Percentiles rank a stretch among this genome's conserved stretches.
Evolutionary conservation across 2,329 filamentous ascomycete species (phyloP).

Genomic region (Cercospora sp.): DNA sequence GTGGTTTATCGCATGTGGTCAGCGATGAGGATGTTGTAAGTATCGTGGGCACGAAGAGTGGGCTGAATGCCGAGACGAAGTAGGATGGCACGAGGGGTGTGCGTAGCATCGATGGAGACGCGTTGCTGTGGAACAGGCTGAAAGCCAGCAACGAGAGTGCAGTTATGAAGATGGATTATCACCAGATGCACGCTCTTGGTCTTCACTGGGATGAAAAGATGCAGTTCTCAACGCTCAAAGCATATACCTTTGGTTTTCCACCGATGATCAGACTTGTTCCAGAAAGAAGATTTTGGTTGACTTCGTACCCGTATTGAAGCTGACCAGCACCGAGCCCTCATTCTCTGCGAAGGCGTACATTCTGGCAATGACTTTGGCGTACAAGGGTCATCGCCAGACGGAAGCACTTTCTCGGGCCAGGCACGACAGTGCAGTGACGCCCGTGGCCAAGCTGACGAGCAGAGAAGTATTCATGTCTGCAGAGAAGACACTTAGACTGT

Average conservation of each 20-base stretch:
- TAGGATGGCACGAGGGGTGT: background rate
- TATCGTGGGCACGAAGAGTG: constrained; percentile 55
- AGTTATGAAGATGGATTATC: background rate
- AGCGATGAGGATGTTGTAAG: constrained; percentile 68
- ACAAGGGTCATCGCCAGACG: background rate
- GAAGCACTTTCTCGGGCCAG: background rate
- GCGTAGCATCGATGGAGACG: background rate
- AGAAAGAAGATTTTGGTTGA: too few relatives aligned
- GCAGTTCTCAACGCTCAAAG: too few relatives aligned
- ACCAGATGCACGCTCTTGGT: too few relatives aligned
- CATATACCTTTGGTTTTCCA: too few relatives aligned
- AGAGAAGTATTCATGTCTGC: background rate
- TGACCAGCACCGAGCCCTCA: too few relatives aligned
- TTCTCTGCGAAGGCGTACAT: too few relatives aligned
- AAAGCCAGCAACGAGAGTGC: background rate
- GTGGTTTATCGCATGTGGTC: constrained; percentile 81
- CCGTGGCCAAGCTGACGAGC: background rate
- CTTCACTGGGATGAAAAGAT: too few relatives aligned
- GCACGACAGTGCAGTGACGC: background rate
- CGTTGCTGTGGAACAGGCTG: background rate
- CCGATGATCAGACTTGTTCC: too few relatives aligned
- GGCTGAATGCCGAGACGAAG: constrained; percentile 27
- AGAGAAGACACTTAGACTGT: background rate
- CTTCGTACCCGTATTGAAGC: too few relatives aligned
- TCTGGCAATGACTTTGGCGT: too few relatives aligned